Evolutionary conservation across 768 basidiomycete species (phyloP), one percentile per base, ranked within the genome.

Genomic region (Pholiota microspora): DNA sequence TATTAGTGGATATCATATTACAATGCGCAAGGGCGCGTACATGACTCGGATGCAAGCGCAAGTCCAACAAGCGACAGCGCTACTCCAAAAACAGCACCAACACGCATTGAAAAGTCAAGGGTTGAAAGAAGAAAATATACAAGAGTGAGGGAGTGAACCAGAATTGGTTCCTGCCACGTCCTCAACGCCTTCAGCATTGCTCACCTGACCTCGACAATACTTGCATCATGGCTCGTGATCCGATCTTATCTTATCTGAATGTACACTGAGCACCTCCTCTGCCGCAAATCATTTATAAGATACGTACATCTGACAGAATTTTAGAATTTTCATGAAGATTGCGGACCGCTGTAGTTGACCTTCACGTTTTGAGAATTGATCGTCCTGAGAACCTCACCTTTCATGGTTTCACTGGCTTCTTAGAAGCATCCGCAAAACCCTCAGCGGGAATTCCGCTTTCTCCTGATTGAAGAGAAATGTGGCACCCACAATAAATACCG

Each of bases 1-100:
- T 45, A 51, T 63, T 44, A 63, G 40, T 54, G 53, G 54, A 54
- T 51, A 51, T 53, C 35, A 45, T 47, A 47, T 27, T 51, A 49
- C 40, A 48, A 46, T 35, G 27, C 46, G 42, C n/a, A 15, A 27
- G 45, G 47, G 48, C 56, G 60, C 62, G 56, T 57, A 66, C 64
- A 38, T 35, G 59, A 49, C 18, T 44, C 38, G 28, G 51, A 51
- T 45, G 61, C 64, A 21, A 58, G 57, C 9, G 59, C 63, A 28
- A 66, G 55, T 31, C 66, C 49, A 27, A 64, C 64, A 42, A 69
- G 51, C 4, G 67, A 66, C 44, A 69, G 51, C 29, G 56, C 57
- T n/a, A 64, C 58, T 44, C 61, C 55, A 28, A 69, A 55, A 54
- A 67, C 47, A 35, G 60, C 51, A 50, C 58, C 58, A 56, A 69